Percentiles rank a stretch among this genome's conserved stretches.
phyloP scores from a whole-genome alignment of 306 rosid species.

The Cucurbita ficifolia region DNA sequence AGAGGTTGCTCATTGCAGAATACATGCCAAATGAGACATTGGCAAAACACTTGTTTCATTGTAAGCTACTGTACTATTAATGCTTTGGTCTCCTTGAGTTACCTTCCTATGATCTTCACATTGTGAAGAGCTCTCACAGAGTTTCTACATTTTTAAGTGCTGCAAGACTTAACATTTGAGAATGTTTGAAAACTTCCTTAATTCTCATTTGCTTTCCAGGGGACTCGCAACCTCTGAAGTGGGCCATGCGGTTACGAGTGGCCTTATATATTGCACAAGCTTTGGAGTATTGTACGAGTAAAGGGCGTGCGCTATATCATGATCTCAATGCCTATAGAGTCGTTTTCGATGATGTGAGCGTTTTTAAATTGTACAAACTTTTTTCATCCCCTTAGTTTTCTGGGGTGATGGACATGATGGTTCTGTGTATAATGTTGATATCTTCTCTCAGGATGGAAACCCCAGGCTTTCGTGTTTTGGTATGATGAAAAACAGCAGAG shows the following conservation, averaged over 20 bases:
- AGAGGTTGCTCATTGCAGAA: constrained; percentile 85
- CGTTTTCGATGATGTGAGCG: constrained; percentile 75
- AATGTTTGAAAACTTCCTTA: background rate
- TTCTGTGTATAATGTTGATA: background rate
- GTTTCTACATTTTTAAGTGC: background rate
- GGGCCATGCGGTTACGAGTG: constrained; percentile 94
- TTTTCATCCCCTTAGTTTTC: background rate
- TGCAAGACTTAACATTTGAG: background rate
- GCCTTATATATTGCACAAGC: constrained; percentile 88
- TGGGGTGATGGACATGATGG: background rate
- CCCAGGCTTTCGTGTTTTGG: constrained; percentile 96
- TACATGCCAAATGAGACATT: constrained; percentile 80
- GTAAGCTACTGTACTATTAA: constrained; percentile 27
- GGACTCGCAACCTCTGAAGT: constrained; percentile 94
- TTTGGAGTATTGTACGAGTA: constrained; percentile 81
- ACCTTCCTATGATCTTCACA: background rate
- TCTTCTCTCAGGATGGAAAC: constrained; percentile 51
- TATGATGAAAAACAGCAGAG: constrained; percentile 92
- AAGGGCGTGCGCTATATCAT: constrained; percentile 84
- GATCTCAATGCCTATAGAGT: constrained; percentile 94
- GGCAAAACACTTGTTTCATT: constrained; percentile 93
- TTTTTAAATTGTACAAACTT: constrained; percentile 4
- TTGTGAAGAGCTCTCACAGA: background rate
- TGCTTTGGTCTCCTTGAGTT: background rate
- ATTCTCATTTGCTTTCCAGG: constrained; percentile 21